Evolutionary conservation across 2,329 filamentous ascomycete species (phyloP).

Genomic region (Trichoderma arundinaceum): DNA sequence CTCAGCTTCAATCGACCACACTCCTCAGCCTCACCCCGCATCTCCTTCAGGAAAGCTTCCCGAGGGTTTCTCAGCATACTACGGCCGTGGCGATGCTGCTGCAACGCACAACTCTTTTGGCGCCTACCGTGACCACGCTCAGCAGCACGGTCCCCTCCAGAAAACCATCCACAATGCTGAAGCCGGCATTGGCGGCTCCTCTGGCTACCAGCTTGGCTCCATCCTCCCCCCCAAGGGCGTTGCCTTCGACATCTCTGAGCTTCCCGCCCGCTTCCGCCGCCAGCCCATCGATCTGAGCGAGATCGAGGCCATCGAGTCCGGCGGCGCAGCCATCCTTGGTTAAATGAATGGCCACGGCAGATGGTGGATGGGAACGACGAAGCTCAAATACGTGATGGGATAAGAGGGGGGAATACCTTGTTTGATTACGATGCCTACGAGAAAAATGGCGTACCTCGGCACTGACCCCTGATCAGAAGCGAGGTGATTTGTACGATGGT

Average conservation of each 20-base stretch:
- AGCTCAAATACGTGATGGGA: background rate
- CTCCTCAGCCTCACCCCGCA: conserved; percentile 74
- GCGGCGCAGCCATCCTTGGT: conserved; percentile 70
- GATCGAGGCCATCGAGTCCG: conserved; percentile 95
- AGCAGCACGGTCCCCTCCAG: conserved; percentile 77
- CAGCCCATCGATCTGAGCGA: conserved; percentile 76
- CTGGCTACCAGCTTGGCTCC: conserved; percentile 74
- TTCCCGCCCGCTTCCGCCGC: conserved; percentile 82
- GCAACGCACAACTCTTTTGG: conserved; percentile 68
- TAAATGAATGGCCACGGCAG: conserved; percentile 40
- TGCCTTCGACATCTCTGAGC: conserved; percentile 87
- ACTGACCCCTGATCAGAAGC: conserved; percentile 22
- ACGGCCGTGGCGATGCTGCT: conserved; percentile 34
- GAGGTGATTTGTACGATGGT: conserved; percentile 23
- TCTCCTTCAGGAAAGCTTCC: conserved; percentile 70
- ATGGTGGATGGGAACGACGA: background rate
- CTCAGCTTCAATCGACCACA: conserved; percentile 71
- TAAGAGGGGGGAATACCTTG: conserved; percentile 5
- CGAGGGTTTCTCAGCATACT: conserved; percentile 51
- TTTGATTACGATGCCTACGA: conserved; percentile 12
- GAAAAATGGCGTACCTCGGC: conserved; percentile 24
- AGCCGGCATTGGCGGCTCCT: conserved; percentile 61
- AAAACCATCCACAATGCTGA: conserved; percentile 55
- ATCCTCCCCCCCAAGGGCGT: conserved; percentile 73
- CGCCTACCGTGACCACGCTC: conserved; percentile 76